These are phyloP conservation scores for Endocladia muricata DNA, from an alignment of 31 red algal genomes.

Conservation along the genomic window DNA sequence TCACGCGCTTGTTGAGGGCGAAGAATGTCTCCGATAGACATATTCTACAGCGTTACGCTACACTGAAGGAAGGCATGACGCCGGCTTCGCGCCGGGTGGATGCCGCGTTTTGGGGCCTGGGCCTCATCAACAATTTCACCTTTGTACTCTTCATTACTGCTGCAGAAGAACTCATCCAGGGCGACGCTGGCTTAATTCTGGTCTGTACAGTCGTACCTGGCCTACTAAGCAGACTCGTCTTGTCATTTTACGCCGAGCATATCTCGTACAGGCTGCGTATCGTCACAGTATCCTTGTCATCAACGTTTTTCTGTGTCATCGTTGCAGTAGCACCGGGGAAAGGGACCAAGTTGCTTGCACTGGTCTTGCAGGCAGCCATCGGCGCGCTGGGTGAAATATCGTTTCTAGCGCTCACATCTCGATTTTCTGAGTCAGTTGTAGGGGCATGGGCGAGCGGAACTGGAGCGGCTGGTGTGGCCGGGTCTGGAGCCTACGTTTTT, in stretches of 20 bases:
- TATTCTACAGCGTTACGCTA: too few species aligned
- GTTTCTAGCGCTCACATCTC: slow-evolving; percentile 35
- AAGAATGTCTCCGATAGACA: too few species aligned
- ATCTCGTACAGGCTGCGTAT: slow-evolving; percentile 9
- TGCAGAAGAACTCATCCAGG: slow-evolving; percentile 23
- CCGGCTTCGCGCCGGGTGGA: not conserved
- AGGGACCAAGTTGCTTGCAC: not conserved
- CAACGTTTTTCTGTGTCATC: not conserved
- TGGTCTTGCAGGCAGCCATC: slow-evolving; percentile 11
- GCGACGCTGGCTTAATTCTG: slow-evolving; percentile 39
- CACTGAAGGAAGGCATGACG: not conserved
- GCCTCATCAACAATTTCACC: slow-evolving; percentile 52
- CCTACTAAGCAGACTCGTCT: slow-evolving; percentile 10
- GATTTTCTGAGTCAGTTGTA: slow-evolving; percentile 13
- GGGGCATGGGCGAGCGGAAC: slow-evolving; percentile 36
- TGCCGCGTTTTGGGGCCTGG: slow-evolving; percentile 39
- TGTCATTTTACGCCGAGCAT: not conserved
- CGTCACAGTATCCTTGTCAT: not conserved
- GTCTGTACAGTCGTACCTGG: slow-evolving; percentile 45
- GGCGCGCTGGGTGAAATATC: slow-evolving; percentile 50
- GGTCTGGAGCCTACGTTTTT: slow-evolving; percentile 26
- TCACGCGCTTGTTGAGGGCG: too few species aligned
- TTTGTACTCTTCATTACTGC: slow-evolving; percentile 54
- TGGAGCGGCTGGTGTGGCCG: slow-evolving; percentile 38
- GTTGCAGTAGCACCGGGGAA: slow-evolving; percentile 7